These are phyloP conservation scores for Firmiana major DNA, from an alignment of 345 rosid species.

Conservation along the genomic window DNA sequence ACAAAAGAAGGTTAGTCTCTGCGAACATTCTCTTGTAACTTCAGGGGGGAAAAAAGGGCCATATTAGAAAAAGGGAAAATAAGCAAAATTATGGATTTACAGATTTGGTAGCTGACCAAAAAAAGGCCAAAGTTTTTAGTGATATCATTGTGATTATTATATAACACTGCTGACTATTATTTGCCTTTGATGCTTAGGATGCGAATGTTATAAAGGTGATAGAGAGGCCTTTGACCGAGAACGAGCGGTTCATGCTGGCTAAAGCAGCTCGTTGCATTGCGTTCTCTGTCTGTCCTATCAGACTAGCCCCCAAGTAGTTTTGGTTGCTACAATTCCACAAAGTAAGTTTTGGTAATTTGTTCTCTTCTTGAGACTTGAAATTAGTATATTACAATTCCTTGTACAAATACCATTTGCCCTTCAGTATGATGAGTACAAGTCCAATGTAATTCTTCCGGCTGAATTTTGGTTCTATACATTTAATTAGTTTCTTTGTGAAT, in stretches of 20 bases:
- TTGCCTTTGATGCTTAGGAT: conserved; percentile 42
- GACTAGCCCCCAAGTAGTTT: conserved; percentile 60
- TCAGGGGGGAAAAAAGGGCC: neutral
- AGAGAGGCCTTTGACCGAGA: conserved; percentile 82
- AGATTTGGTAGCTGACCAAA: neutral
- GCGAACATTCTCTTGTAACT: neutral
- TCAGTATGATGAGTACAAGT: neutral
- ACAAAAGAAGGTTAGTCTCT: conserved; percentile 67
- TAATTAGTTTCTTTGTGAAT: neutral
- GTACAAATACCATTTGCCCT: neutral
- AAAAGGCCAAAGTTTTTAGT: neutral
- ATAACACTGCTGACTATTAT: conserved; percentile 8
- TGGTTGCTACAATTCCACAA: neutral
- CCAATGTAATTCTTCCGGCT: neutral
- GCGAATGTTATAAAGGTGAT: conserved; percentile 80
- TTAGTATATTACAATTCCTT: neutral
- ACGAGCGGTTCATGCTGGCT: conserved; percentile 84
- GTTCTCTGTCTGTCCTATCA: conserved; percentile 80
- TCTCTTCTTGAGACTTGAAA: neutral
- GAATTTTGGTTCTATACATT: neutral
- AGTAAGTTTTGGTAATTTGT: neutral
- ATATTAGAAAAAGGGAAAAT: neutral
- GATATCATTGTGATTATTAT: neutral
- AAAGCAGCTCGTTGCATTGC: conserved; percentile 90
- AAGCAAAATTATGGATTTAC: neutral